Base-by-base conservation (phyloP, 805 yeast species). In the Vanderwaltozyma tropicalis region DNA sequence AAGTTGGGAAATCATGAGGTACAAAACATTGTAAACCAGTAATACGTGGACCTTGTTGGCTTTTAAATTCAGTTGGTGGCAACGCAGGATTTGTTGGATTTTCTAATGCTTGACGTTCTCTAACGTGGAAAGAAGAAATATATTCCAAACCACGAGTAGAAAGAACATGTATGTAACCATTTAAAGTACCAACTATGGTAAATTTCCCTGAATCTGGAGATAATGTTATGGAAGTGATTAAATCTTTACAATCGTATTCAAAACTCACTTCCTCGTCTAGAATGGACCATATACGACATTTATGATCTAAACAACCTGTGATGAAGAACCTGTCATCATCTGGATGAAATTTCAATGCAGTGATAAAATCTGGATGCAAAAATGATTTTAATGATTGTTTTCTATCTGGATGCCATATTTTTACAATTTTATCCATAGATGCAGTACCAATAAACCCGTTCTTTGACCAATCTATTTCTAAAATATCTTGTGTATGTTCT, bases 391-490 rank as follows among this genome's bases (percentile, higher is more conserved):
- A 62, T 36, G 85, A 76, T 13, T 64, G 68, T 2, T 60, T 62
- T 34, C 88, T 68, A 28, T 82, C 84, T 11, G 80, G 71, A 56
- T 88, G 94, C 96, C 96, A 88, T 33, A 88, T 62, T 45, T 74
- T 73, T 2, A 78, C 94, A 0, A 94, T 80, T 44, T 74, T 71
- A 59, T 88, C 97, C 80, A 83, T 81, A 1, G 94, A 81, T 3
- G 92, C 78, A 0, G 92, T 69, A 1, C 86, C 55, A 22, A 89
- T 55, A 48, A 88, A 88, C 53, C 80, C 80, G 59, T 86, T 87
- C 48, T 79, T 80, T 36, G 94, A 80, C 96, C 96, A 88, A 49
- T 83, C 84, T 25, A 88, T 52, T 10, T 82, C 74, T n/a, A 85
- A 57, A 13, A 89, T 69, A 41, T 85, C 81, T 32, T 72, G 72